Evolutionary conservation across 768 basidiomycete species (phyloP), one percentile per base, ranked within the genome.

Genomic region (Trametes cubensis): DNA sequence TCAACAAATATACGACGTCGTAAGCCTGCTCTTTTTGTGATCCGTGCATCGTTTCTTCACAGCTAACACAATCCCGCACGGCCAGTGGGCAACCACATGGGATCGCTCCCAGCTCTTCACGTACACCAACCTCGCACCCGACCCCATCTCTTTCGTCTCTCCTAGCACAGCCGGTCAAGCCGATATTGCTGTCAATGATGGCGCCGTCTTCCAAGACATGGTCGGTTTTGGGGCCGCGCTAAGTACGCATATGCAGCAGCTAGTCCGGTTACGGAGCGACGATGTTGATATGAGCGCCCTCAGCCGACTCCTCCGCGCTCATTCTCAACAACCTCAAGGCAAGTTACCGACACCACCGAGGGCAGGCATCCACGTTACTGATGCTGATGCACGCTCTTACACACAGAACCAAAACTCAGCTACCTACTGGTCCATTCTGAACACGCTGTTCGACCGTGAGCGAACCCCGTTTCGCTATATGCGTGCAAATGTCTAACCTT

Each of bases 281-380:
- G 26, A 28, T 20, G 45, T 15, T 38, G n/a, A 38, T 20, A 6
- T 7, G 20, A 34, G 61, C 45, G 57, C 49, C 47, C 50, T 8
- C 34, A 91, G 89, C 89, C 26, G 90, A 92, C 69, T 89, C 88
- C 2, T 85, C 89, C 11, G 88, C 89, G 0, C 73, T 79, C 25
- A 73, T 81, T 23, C 73, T 91, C 23, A 84, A 76, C 66, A 83
- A 84, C 58, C 74, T 92, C 61, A 92, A 92, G 83, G 90, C 85
- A 63, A 28, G 34, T 28, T 34, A 34, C 34, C 10, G 34, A 17
- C 49, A 21, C 49, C 25, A 17, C 14, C 15, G 56, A 15, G 14
- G 21, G 26, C 51, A 13, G 45, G 41, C 67, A 38, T 20, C 10
- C 18, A 20, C 41, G n/a, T 49, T 21, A 17, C 13, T 53, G 26